A percentile compares a stretch with the other conserved stretches of the same genome.
These are phyloP conservation scores for Xylaria hypoxylon DNA, from an alignment of 2,329 filamentous ascomycete species.

Conservation along the genomic window DNA sequence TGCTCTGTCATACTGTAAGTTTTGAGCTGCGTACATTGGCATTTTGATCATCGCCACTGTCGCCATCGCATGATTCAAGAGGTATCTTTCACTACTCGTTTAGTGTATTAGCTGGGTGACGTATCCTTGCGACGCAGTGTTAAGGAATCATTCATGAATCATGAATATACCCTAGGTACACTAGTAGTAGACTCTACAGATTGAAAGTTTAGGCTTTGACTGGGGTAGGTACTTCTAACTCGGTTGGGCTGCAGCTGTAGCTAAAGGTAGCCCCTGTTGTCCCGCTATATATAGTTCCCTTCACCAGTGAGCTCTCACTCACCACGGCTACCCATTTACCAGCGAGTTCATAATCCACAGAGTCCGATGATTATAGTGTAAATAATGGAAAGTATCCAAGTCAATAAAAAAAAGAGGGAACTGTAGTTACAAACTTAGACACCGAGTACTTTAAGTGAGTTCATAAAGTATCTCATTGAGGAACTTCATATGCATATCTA, in stretches of 20 bases:
- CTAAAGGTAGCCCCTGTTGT: no score
- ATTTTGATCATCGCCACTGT: neutral
- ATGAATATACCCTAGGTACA: no score
- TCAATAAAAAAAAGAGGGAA: neutral
- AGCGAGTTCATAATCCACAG: neutral
- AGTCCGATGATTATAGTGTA: no score
- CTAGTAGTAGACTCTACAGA: no score
- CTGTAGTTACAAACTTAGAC: neutral
- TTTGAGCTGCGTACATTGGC: neutral
- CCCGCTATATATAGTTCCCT: neutral
- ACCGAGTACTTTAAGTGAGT: neutral
- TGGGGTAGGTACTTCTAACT: neutral
- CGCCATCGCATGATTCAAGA: neutral
- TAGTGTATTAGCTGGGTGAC: neutral
- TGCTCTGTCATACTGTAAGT: neutral
- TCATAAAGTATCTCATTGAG: neutral
- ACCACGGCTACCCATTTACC: neutral
- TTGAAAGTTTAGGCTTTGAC: neutral
- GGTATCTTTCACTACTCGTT: neutral
- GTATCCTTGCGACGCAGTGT: neutral
- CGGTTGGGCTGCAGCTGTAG: neutral
- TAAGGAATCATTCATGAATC: neutral
- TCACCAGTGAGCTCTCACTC: neutral
- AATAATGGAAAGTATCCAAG: neutral
- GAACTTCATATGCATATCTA: neutral